A percentile compares a stretch with the other conserved stretches of the same genome.
These are phyloP conservation scores for Mycena vulgaris DNA, from an alignment of 768 basidiomycete species.

Conservation along the genomic window DNA sequence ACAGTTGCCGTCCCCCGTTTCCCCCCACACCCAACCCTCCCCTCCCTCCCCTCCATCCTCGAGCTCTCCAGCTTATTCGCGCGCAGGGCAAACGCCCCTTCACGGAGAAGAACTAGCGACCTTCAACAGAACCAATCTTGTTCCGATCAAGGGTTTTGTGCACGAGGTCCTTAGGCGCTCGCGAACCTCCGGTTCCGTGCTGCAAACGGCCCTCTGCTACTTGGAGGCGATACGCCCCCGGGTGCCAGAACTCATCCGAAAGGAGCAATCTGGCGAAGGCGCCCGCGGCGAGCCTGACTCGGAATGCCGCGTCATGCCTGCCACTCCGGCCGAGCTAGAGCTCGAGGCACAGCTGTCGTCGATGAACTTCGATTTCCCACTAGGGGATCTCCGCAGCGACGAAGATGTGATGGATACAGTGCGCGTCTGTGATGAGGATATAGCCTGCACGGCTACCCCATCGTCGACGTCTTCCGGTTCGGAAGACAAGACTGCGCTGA, in stretches of 20 bases:
- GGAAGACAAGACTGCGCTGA: constrained; percentile 20
- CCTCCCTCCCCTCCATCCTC: constrained; percentile 49
- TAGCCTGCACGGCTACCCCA: constrained; percentile 36
- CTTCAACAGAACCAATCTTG: constrained; percentile 55
- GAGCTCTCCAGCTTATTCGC: constrained; percentile 45
- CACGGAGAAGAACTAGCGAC: constrained; percentile 39
- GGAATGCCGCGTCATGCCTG: constrained; percentile 59
- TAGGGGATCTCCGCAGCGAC: constrained; percentile 13
- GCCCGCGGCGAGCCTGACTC: constrained; percentile 58
- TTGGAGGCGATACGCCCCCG: constrained; percentile 85
- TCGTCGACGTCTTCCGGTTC: constrained; percentile 16
- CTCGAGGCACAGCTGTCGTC: constrained; percentile 54
- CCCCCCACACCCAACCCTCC: constrained; percentile 60
- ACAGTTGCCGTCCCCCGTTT: constrained; percentile 69
- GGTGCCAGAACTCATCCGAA: constrained; percentile 72
- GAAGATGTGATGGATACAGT: constrained; percentile 61
- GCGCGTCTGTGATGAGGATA: constrained; percentile 52
- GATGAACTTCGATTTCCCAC: constrained; percentile 36
- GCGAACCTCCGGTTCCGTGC: constrained; percentile 84
- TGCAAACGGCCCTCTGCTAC: constrained; percentile 92
- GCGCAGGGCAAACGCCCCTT: constrained; percentile 37
- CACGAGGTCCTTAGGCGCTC: constrained; percentile 92
- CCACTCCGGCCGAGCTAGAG: constrained; percentile 60
- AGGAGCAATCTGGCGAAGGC: constrained; percentile 64
- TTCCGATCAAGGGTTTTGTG: constrained; percentile 84